These are phyloP conservation scores for Knoxia roxburghii DNA, from an alignment of 257 asterid species.

Conservation along the genomic window DNA sequence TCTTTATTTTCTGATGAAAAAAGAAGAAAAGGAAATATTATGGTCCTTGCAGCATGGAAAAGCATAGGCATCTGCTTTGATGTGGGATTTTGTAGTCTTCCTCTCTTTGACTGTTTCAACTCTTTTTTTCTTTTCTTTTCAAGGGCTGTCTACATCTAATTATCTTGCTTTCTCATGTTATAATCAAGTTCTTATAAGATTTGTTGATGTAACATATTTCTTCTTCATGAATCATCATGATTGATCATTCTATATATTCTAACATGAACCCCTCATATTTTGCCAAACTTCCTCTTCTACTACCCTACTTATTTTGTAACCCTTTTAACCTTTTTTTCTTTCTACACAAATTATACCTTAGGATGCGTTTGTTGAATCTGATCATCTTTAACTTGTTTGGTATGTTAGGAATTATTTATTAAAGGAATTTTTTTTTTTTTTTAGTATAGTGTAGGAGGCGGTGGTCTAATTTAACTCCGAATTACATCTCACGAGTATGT, in stretches of 20 bases:
- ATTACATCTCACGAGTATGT: too few relatives aligned
- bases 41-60: conserved; percentile 22
- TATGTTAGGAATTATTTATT: too few relatives aligned
- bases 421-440: too few relatives aligned
- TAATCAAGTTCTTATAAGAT: conserved; percentile 25
- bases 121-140: conserved; percentile 35
- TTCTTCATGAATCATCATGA: too few relatives aligned
- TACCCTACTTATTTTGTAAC: too few relatives aligned
- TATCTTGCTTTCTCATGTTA: conserved; percentile 25
- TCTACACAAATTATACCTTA: too few relatives aligned
- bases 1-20: not conserved
- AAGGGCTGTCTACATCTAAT: conserved; percentile 38
- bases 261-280: conserved; percentile 4
- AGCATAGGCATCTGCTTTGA: conserved; percentile 39
- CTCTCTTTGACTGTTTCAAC: conserved; percentile 40
- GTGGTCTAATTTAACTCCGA: too few relatives aligned
- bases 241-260: too few relatives aligned
- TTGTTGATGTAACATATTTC: conserved; percentile 33
- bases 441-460: too few relatives aligned
- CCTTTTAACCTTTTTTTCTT: too few relatives aligned
- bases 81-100: conserved; percentile 41
- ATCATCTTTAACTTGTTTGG: too few relatives aligned
- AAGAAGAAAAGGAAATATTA: not conserved
- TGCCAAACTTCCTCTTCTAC: not conserved
- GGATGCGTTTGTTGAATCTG: too few relatives aligned